phyloP scores from a whole-genome alignment of 208 protist genomes.

The Phytomonas francai region DNA sequence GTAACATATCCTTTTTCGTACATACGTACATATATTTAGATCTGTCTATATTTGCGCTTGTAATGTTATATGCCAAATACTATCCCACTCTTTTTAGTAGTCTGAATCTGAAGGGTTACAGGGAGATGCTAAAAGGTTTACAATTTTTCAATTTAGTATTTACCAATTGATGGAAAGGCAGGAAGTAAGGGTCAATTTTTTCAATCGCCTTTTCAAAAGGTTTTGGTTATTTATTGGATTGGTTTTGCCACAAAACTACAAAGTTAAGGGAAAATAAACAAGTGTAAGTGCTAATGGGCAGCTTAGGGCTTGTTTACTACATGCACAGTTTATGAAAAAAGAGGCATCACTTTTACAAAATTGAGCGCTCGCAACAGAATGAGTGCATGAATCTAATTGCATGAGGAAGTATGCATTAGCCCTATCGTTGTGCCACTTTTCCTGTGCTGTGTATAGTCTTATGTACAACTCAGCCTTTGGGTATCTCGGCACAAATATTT shows the following conservation, averaged over 20 bases:
- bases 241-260: too few species aligned
- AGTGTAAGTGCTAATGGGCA: not conserved
- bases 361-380: not conserved
- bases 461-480: too few species aligned
- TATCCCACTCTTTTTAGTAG: not conserved
- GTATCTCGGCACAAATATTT: too few species aligned
- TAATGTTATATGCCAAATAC: not conserved
- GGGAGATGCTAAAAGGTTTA: not conserved
- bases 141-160: constrained; percentile 2
- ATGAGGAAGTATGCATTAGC: too few species aligned
- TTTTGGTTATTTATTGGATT: too few species aligned
- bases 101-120: not conserved
- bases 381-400: too few species aligned
- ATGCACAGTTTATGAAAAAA: not conserved
- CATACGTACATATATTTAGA: not conserved
- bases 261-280: too few species aligned
- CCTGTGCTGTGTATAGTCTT: too few species aligned
- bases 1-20: not conserved
- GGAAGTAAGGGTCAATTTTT: not conserved
- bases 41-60: not conserved
- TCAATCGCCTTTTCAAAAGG: not conserved
- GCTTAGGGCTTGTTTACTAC: not conserved
- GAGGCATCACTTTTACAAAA: not conserved
- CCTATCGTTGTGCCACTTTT: too few species aligned
- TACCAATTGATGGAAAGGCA: not conserved